These are phyloP conservation scores for Aspergillus transmontanensis DNA, from an alignment of 2,329 filamentous ascomycete species.

Conservation along the genomic window DNA sequence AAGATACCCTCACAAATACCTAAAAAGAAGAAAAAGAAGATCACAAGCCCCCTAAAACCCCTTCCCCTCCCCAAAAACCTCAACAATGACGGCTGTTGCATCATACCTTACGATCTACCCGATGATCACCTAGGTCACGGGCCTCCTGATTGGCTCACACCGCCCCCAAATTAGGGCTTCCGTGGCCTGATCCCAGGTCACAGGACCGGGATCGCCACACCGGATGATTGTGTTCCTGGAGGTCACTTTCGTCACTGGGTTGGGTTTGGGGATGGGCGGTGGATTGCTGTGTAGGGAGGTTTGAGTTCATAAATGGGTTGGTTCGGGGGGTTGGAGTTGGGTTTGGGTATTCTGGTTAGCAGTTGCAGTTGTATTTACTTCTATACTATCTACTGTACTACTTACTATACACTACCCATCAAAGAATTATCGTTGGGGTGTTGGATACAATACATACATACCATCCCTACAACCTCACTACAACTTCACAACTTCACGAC, in stretches of 20 bases:
- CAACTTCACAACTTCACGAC: no score
- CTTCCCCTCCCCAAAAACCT: background rate
- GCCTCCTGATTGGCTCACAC: background rate
- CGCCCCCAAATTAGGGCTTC: background rate
- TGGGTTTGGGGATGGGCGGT: no score
- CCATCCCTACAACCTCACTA: no score
- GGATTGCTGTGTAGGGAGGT: background rate
- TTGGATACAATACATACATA: background rate
- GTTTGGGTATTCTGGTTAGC: no score
- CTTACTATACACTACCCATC: background rate
- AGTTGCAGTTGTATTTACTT: background rate
- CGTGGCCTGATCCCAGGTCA: conserved; percentile 1
- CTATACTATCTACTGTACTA: background rate
- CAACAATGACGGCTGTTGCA: background rate
- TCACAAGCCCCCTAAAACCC: background rate
- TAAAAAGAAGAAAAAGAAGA: background rate
- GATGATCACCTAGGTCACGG: background rate
- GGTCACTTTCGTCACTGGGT: background rate
- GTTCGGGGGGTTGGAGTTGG: no score
- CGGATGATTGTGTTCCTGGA: background rate
- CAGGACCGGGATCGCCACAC: conserved; percentile 3
- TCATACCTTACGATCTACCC: background rate
- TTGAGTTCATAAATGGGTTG: background rate
- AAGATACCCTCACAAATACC: no score
- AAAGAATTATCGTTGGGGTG: background rate